phyloP scores from a whole-genome alignment of 169 alveolate genomes.

The Cryptosporidium sp. region DNA sequence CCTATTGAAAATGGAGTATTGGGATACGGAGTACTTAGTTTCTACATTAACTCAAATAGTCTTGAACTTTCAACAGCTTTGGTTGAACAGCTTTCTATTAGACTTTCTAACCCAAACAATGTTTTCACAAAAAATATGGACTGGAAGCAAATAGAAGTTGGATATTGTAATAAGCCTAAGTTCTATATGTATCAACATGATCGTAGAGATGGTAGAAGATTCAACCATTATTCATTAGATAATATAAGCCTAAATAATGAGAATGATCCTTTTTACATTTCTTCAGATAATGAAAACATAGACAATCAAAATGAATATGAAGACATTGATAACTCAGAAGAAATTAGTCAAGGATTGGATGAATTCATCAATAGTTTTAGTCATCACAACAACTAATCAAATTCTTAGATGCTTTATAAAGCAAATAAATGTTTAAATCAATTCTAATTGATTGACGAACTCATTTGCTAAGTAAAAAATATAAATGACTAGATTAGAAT shows the following conservation, averaged over 20 bases:
- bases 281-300: background rate
- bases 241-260: slow-evolving; percentile 7
- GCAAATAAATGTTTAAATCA: background rate
- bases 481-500: background rate
- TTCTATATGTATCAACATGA: slow-evolving; percentile 28
- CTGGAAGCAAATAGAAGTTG: slow-evolving; percentile 68
- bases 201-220: background rate
- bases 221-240: background rate
- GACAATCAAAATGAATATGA: background rate
- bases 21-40: slow-evolving; percentile 61
- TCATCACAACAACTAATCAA: background rate
- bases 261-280: slow-evolving; percentile 12
- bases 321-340: background rate
- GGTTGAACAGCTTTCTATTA: slow-evolving; percentile 11
- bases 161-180: slow-evolving; percentile 46
- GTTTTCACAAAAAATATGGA: slow-evolving; percentile 8
- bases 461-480: background rate
- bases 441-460: background rate
- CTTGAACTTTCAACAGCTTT: slow-evolving; percentile 1
- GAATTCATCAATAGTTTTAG: background rate
- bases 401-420: too few relatives aligned
- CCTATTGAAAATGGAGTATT: slow-evolving; percentile 27
- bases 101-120: slow-evolving; percentile 1
- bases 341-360: background rate
- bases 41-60: slow-evolving; percentile 33